Evolutionary conservation across 345 rosid genomes (phyloP), one percentile per base, ranked within the genome.

Genomic region (Gossypium ekmanianum): DNA sequence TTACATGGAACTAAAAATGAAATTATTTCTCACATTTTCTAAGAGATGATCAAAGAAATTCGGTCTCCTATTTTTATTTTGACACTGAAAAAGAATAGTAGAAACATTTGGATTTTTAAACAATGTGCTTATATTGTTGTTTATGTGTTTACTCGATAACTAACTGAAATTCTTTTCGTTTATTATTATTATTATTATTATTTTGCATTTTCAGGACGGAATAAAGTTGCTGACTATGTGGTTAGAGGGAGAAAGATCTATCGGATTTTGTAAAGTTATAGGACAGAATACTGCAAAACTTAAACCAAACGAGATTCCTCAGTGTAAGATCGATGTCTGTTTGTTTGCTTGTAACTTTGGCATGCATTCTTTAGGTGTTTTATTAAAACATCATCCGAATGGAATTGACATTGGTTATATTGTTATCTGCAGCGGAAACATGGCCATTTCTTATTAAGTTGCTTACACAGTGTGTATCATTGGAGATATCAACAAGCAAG

Each of bases 401-500:
- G 51, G 59, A 61, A 63, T 61, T 79, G 54, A 74, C 74, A 22
- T 57, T 68, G 8, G 7, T 48, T 70, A 55, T 74, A 51, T 75
- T 85, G 84, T 75, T 76, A 79, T 77, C 41, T 83, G 85, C 94
- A 92, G 97, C 91, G 75, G 98, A 92, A 76, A 88, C 97, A 11
- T 94, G 98, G 97, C 97, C 97, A 1, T 94, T 87, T 84, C 79
- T 94, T 34, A 72, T 89, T 47, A 82, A 85, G 68, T 79, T 89
- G 83, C 94, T 94, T 45, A 75, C 83, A 44, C 89, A 82, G 50
- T 88, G 98, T 73, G 93, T 92, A 50, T 85, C 94, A 2, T 47
- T 75, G 76, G 98, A 94, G 85, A 84, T 91, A 70, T 85, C 94
- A 62, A 74, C 86, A n/a, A 84, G 89, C 86, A 94, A 92, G 80